Evolutionary conservation across 2,329 filamentous ascomycete genomes (phyloP), one percentile per base, ranked within the genome.

Genomic region (Pestalotiopsis sp.): DNA sequence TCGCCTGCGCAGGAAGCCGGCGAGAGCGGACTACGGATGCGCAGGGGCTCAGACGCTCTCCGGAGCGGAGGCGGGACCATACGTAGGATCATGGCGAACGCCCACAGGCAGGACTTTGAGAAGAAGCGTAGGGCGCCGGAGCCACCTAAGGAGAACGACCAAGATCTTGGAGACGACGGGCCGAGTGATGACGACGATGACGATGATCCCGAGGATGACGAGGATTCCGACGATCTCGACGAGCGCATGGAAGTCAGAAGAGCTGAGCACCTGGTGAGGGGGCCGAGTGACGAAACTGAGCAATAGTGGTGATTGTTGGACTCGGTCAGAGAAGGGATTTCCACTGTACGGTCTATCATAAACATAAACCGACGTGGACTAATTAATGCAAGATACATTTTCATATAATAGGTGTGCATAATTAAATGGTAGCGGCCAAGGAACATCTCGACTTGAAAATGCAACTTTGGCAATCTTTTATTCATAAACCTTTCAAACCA

Each of bases 91-190:
- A 85, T 98, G 73, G 92, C 93, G 4, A 87, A 91, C 70, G 95
- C 95, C 5, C 96, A 98, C 78, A 92, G 89, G 70, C 92, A 97
- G 78, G 95, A 98, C 81, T 98, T 98, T 78, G 93, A 97, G 81
- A 92, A 96, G 83, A 92, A 89, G 78, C 87, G 89, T 71, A 86
- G 83, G 36, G 84, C 85, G 3, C 75, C 74, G 6, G 77, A 80
- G 17, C 70, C 70, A 13, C 77, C 78, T 6, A 79, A 83, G n/a
- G 74, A 74, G 2, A 65, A 71, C 36, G 74, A 62, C 20, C 80
- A 78, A 41, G 78, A 78, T 1, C 81, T 76, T 27, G 80, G 82
- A 56, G 79, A 80, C 49, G 75, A 76, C 11, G 76, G 78, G 63
- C 57, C 36, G 14, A 77, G 79, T 2, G 78, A 78, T 4, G 77